These are phyloP conservation scores for Phytophthora fragariae DNA, from an alignment of 352 stramenopile species.

Conservation along the genomic window DNA sequence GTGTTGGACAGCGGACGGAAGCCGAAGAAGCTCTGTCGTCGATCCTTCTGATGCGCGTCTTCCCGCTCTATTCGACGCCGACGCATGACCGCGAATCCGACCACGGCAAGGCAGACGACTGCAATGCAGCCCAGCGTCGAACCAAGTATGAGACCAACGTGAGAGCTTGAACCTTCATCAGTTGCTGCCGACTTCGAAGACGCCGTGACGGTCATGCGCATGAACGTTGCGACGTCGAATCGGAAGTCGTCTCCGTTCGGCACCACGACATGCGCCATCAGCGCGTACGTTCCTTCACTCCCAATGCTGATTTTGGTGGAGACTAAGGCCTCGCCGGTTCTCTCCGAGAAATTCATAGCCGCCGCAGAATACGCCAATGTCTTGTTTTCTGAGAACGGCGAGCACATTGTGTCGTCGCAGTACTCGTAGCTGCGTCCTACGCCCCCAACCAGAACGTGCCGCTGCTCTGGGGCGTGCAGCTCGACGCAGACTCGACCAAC, in stretches of 20 bases:
- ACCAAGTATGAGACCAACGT: conserved; percentile 46
- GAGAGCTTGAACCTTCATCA: conserved; percentile 17
- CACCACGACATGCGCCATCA: conserved; percentile 55
- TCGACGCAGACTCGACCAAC: conserved; percentile 47
- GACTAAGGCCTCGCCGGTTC: conserved; percentile 31
- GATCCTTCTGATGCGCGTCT: conserved; percentile 31
- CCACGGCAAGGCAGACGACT: conserved; percentile 37
- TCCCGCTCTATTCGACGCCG: conserved; percentile 26
- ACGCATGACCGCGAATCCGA: conserved; percentile 35
- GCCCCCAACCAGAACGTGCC: conserved; percentile 48
- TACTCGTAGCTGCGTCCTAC: conserved; percentile 48
- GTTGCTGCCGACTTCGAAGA: conserved; percentile 23
- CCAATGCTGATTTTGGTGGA: conserved; percentile 45
- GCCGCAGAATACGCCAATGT: conserved; percentile 39
- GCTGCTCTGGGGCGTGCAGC: conserved; percentile 51
- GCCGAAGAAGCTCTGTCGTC: conserved; percentile 42
- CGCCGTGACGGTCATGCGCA: conserved; percentile 38
- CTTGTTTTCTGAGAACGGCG: conserved; percentile 51
- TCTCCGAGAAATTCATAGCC: conserved; percentile 43
- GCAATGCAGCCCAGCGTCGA: conserved; percentile 41
- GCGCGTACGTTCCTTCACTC: conserved; percentile 50
- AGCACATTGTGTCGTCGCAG: conserved; percentile 52
- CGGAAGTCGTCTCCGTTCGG: conserved; percentile 53
- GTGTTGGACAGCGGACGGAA: conserved; percentile 52
- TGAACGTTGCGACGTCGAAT: conserved; percentile 53